Percentiles rank a stretch among this genome's conserved stretches.
phyloP scores from a whole-genome alignment of 78 protist genomes.

The Goniomonas avonlea region DNA sequence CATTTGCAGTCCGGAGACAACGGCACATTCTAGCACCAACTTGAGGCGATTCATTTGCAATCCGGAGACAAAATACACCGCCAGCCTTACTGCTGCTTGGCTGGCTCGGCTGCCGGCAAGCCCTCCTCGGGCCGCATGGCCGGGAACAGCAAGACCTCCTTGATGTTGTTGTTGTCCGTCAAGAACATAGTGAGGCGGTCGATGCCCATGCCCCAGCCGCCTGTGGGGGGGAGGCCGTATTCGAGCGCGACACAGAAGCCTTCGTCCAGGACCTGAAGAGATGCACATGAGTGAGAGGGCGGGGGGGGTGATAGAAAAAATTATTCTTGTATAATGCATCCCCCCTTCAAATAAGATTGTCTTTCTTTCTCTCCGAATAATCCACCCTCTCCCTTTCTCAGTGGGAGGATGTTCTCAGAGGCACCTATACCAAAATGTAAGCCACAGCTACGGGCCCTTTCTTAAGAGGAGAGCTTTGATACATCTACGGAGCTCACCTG shows the following conservation, averaged over 20 bases:
- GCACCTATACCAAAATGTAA: no score
- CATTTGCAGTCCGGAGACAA: no score
- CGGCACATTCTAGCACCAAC: not conserved
- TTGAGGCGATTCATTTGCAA: no score
- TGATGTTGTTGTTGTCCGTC: constrained; percentile 85
- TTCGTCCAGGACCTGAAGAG: constrained; percentile 79
- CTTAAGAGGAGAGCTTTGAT: not conserved
- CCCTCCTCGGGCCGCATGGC: constrained; percentile 87
- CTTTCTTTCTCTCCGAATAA: not conserved
- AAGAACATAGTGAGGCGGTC: constrained; percentile 97
- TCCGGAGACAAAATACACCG: no score
- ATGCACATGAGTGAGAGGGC: no score
- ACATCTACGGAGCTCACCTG: no score
- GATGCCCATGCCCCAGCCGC: constrained; percentile 95
- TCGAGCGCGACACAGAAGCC: constrained; percentile 87
- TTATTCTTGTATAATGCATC: no score
- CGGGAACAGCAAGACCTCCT: constrained; percentile 99
- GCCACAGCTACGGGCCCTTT: not conserved
- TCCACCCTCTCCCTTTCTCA: no score
- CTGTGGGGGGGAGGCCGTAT: constrained; percentile 96
- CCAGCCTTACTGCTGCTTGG: no score
- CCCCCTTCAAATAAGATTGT: no score
- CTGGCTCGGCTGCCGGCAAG: not conserved
- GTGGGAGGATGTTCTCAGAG: no score
- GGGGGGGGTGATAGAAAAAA: no score